Evolutionary conservation across 2,329 filamentous ascomycete genomes (phyloP).

Genomic region (Emergomyces africanus): DNA sequence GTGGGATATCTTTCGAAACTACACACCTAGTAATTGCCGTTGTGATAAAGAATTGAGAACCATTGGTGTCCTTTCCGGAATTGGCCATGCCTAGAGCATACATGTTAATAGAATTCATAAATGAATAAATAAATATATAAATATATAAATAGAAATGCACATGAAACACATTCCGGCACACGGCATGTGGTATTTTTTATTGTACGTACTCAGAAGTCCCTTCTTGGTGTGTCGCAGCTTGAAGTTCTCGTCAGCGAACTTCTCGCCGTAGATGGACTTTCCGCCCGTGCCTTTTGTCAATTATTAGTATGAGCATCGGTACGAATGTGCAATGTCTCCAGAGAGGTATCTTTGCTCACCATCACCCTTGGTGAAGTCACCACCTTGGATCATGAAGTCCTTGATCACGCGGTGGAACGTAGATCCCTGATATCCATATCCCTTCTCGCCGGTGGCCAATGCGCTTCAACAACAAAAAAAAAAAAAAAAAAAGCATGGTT

Average conservation of each 20-base stretch:
- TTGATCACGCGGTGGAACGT: constrained; percentile 60
- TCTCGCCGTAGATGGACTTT: constrained; percentile 54
- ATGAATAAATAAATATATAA: too few relatives aligned
- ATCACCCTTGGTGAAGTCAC: constrained; percentile 53
- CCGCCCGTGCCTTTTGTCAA: constrained; percentile 43
- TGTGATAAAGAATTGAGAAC: constrained; percentile 56
- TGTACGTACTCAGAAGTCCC: constrained; percentile 44
- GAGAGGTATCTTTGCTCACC: constrained; percentile 22
- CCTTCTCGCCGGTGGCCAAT: constrained; percentile 54
- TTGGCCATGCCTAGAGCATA: constrained; percentile 47
- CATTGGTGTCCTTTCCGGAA: constrained; percentile 51
- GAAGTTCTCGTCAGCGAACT: constrained; percentile 60
- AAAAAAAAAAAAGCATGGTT: not conserved
- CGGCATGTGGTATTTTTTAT: not conserved
- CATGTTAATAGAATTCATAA: not conserved
- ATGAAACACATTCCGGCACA: not conserved
- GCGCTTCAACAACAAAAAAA: too few relatives aligned
- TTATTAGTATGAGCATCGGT: not conserved
- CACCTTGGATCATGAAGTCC: constrained; percentile 58
- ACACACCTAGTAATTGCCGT: constrained; percentile 42
- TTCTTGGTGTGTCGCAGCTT: constrained; percentile 56
- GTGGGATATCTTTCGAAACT: not conserved
- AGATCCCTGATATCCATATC: constrained; percentile 53
- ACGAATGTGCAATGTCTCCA: not conserved
- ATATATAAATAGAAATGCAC: not conserved